Evolutionary conservation across 345 rosid species (phyloP), one percentile per base, ranked within the genome.

Genomic region (Citrus cavaleriei): DNA sequence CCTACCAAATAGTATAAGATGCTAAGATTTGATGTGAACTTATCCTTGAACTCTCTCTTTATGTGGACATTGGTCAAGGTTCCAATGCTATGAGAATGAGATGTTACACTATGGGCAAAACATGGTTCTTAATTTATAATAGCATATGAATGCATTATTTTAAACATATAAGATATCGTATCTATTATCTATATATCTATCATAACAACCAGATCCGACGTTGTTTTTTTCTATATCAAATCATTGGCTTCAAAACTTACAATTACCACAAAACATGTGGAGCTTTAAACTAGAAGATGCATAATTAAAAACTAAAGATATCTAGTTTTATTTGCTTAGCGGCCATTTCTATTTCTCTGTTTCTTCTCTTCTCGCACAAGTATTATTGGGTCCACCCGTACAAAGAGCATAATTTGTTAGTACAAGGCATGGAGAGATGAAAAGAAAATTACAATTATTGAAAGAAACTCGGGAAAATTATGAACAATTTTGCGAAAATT

Each of bases 351-450:
- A 30, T 63, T 30, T 30, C 9, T 16, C 3, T 21, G 1, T 72
- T 72, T 24, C 16, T n/a, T 25, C 28, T 30, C 66, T 35, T 40
- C 35, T 72, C 10, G 0, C 40, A 38, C 40, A 38, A 35, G 7
- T 38, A 38, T 38, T 38, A 38, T 38, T 38, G 40, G 40, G 10
- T 38, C 10, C 40, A 38, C 40, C 10, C 40, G 10, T 7, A 71
- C 82, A 10, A 51, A 73, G 66, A 35, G 28, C 60, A 30, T 70
- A 55, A 34, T 64, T 69, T 61, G 72, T n/a, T 19, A 70, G 82
- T 66, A 78, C 80, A 75, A 67, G 72, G 84, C 61, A 84, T 25
- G 64, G 51, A 35, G 55, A 62, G 65, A 64, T 16, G 22, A 35
- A 32, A 12, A 22, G 24, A 74, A 16, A 27, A 7, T n/a, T 18